Conservation (phyloP, 2,329 filamentous ascomycete genomes). For the Xylariaceae sp. region DNA sequence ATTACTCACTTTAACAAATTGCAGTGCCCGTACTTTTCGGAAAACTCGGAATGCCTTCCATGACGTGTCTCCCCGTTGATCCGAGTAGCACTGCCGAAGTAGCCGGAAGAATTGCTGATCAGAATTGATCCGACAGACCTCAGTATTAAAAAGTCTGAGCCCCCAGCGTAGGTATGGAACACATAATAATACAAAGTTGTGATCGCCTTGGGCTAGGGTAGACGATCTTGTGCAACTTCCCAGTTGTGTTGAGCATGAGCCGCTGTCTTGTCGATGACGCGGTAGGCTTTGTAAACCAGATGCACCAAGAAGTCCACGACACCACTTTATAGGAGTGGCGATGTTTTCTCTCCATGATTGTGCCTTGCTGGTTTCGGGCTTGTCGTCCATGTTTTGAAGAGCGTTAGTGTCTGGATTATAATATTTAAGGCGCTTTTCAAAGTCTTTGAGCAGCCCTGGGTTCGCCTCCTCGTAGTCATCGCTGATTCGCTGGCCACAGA, state of each 20-base stretch:
- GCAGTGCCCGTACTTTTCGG: constrained; percentile 10
- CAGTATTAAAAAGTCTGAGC: constrained; percentile 15
- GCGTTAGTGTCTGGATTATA: constrained; percentile 3
- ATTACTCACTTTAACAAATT: constrained; percentile 17
- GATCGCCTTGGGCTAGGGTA: background rate
- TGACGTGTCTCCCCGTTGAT: background rate
- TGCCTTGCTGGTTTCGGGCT: background rate
- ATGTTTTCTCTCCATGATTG: background rate
- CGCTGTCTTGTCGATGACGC: background rate
- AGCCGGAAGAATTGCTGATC: constrained; percentile 16
- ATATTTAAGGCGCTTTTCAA: constrained; percentile 1
- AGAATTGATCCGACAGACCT: constrained; percentile 16
- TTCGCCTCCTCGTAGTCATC: constrained; percentile 6
- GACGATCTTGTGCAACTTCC: constrained; percentile 2
- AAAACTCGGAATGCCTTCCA: background rate
- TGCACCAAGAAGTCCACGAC: background rate
- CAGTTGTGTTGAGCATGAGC: background rate
- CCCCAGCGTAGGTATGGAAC: constrained; percentile 20
- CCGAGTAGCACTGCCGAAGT: constrained; percentile 4
- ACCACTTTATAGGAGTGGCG: background rate
- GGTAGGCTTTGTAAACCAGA: constrained; percentile 1
- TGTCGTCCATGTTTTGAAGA: background rate
- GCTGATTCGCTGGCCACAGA: constrained; percentile 3
- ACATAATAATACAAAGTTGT: constrained; percentile 20
- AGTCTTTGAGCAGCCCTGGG: background rate